Conservation (phyloP, 1,284 basidiomycete genomes). For the Tetrapyrgos nigripes region DNA sequence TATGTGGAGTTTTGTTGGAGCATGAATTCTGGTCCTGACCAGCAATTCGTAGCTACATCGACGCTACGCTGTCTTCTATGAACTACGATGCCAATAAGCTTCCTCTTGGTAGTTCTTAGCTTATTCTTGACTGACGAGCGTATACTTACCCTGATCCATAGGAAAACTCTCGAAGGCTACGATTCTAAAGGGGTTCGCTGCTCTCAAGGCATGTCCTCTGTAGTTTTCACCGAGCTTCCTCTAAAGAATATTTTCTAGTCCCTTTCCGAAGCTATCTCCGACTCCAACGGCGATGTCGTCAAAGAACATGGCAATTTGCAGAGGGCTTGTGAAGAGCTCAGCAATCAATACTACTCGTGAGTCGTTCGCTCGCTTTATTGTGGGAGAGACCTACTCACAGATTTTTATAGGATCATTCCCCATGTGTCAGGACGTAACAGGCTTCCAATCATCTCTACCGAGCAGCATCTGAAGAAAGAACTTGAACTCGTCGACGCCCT, state of each 20-base stretch:
- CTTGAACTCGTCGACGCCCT: constrained; percentile 71
- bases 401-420: constrained; percentile 58
- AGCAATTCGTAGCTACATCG: constrained; percentile 49
- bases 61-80: constrained; percentile 66
- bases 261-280: constrained; percentile 58
- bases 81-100: constrained; percentile 76
- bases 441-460: constrained; percentile 52
- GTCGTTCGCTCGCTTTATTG: constrained; percentile 21
- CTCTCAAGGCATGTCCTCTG: constrained; percentile 53
- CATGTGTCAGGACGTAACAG: constrained; percentile 63
- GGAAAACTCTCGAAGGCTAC: constrained; percentile 64
- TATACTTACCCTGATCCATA: constrained; percentile 27
- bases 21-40: constrained; percentile 6
- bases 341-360: constrained; percentile 65
- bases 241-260: constrained; percentile 34
- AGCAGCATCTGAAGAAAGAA: constrained; percentile 55
- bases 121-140: neutral
- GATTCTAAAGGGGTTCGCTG: constrained; percentile 62
- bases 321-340: constrained; percentile 53
- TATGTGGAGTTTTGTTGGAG: constrained; percentile 26
- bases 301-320: constrained; percentile 42
- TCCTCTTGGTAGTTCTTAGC: constrained; percentile 53
- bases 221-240: neutral
- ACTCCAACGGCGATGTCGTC: constrained; percentile 49
- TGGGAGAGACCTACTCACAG: constrained; percentile 1